These are phyloP conservation scores for Perkinsus olseni DNA, from an alignment of 169 alveolate species.

Conservation along the genomic window DNA sequence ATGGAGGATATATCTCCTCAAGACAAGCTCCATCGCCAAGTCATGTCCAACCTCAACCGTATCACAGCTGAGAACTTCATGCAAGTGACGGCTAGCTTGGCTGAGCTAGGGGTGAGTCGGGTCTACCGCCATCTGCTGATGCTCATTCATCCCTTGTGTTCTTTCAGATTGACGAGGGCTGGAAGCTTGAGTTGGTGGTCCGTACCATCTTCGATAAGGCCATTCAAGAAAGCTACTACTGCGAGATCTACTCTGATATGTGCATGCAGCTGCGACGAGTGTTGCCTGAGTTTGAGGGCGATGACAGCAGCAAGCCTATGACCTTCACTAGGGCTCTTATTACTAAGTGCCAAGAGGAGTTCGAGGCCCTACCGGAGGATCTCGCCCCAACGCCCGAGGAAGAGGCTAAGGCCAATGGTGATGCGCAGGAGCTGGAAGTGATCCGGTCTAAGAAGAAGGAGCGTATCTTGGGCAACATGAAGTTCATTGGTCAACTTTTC, in stretches of 20 bases:
- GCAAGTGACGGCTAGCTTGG: background rate
- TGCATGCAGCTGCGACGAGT: constrained; percentile 43
- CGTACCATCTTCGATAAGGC: constrained; percentile 67
- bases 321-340: constrained; percentile 12
- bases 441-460: constrained; percentile 59
- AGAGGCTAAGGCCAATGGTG: constrained; percentile 53
- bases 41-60: background rate
- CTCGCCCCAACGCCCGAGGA: constrained; percentile 55
- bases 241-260: constrained; percentile 83
- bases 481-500: constrained; percentile 76
- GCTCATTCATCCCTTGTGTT: background rate
- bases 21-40: background rate
- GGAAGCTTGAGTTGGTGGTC: constrained; percentile 54
- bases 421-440: constrained; percentile 47
- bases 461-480: constrained; percentile 72
- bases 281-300: constrained; percentile 15
- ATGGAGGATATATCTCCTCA: background rate
- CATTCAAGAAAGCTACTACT: constrained; percentile 78
- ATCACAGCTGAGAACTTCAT: background rate
- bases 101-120: background rate
- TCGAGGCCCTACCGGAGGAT: constrained; percentile 50
- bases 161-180: background rate
- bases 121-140: background rate
- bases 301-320: constrained; percentile 2
- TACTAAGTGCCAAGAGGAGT: constrained; percentile 9